Percentiles rank a stretch among this genome's conserved stretches.
phyloP scores from a whole-genome alignment of 371 early-diverging fungal genomes.

The Apophysomyces elegans region DNA sequence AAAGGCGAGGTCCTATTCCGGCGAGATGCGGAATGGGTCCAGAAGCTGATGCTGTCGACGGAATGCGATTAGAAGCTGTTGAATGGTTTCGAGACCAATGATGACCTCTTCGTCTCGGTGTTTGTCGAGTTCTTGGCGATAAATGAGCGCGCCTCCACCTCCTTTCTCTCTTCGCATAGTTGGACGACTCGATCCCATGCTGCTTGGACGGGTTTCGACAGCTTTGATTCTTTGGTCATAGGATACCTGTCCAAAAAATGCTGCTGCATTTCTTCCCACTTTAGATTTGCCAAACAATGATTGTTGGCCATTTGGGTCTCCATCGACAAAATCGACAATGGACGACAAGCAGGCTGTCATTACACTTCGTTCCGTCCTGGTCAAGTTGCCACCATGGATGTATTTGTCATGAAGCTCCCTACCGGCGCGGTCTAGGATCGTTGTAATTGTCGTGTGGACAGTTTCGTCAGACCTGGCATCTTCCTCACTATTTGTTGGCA shows the following conservation, averaged over 20 bases:
- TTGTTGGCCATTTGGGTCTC: not conserved
- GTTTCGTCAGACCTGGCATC: not conserved
- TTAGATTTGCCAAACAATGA: conserved; percentile 5
- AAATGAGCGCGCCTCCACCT: conserved; percentile 3
- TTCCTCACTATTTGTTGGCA: not conserved
- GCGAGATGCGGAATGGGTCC: not conserved
- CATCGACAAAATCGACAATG: not conserved
- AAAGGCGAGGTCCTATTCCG: conserved; percentile 9
- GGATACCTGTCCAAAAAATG: not conserved
- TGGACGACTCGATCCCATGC: conserved; percentile 1
- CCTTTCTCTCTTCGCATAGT: not conserved
- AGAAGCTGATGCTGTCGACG: not conserved
- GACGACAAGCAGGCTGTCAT: conserved; percentile 5
- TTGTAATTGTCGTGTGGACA: not conserved
- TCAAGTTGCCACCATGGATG: conserved; percentile 1
- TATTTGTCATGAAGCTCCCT: not conserved
- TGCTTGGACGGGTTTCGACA: conserved; percentile 1
- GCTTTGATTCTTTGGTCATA: conserved; percentile 1
- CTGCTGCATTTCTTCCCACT: not conserved
- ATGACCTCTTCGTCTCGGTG: conserved; percentile 4
- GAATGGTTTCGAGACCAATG: not conserved
- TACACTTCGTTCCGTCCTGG: conserved; percentile 8
- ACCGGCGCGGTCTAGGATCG: conserved; percentile 7
- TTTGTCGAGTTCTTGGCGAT: conserved; percentile 2
- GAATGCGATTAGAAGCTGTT: not conserved